Percentiles rank a stretch among this genome's conserved stretches.
Evolutionary conservation across 2,329 filamentous ascomycete genomes (phyloP).

Genomic region (Microsporum canis): DNA sequence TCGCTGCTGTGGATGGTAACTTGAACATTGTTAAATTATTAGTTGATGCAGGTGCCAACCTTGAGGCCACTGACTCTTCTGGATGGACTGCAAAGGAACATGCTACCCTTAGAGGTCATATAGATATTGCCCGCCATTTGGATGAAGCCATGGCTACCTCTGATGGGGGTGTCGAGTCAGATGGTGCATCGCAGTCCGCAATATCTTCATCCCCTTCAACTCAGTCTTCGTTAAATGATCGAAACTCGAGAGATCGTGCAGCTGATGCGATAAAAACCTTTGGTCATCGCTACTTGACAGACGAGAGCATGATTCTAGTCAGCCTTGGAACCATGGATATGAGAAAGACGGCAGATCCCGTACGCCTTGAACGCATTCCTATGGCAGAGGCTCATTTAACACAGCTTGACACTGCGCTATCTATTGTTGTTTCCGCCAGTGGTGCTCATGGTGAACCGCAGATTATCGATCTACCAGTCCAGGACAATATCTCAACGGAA

Average conservation of each 20-base stretch:
- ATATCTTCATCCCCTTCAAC: conserved; percentile 26
- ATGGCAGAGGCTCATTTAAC: conserved; percentile 80
- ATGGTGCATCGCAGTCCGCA: conserved; percentile 24
- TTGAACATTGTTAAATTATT: conserved; percentile 63
- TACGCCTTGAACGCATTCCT: conserved; percentile 79
- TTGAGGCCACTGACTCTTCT: conserved; percentile 66
- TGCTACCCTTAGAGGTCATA: conserved; percentile 77
- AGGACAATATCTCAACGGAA: conserved; percentile 87
- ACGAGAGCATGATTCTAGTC: conserved; percentile 81
- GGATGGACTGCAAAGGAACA: conserved; percentile 94
- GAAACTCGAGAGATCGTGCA: conserved; percentile 37
- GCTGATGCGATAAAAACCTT: conserved; percentile 85
- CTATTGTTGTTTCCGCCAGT: conserved; percentile 75
- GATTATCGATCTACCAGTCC: conserved; percentile 81
- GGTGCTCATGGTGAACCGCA: conserved; percentile 79
- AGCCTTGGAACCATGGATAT: conserved; percentile 92
- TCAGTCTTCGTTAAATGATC: conserved; percentile 33
- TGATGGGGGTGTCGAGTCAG: conserved; percentile 20
- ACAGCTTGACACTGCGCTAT: conserved; percentile 86
- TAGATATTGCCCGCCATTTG: conserved; percentile 64
- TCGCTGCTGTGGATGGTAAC: conserved; percentile 82
- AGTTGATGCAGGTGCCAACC: conserved; percentile 63
- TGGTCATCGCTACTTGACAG: conserved; percentile 84
- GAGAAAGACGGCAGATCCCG: conserved; percentile 66
- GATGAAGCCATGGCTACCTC: conserved; percentile 40